A percentile compares a stretch with the other conserved stretches of the same genome.
These are phyloP conservation scores for Monilinia polystroma DNA, from an alignment of 2,329 filamentous ascomycete genomes.

Conservation along the genomic window DNA sequence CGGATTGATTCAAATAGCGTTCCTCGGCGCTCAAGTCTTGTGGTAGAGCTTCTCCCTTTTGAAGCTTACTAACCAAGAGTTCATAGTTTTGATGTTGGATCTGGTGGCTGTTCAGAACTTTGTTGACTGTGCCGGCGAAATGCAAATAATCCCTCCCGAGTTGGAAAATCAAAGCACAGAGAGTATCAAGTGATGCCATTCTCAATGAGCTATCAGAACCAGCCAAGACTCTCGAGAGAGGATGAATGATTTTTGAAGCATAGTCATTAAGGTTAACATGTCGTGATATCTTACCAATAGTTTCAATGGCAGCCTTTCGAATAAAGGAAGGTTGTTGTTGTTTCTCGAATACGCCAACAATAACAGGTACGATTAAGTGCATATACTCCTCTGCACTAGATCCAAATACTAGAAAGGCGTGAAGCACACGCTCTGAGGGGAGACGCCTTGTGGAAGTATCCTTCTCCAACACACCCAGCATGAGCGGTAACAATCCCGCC, in stretches of 20 bases:
- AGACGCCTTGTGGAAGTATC: conserved; percentile 73
- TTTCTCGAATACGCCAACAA: conserved; percentile 92
- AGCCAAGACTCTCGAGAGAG: conserved; percentile 77
- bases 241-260: conserved; percentile 93
- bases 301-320: conserved; percentile 88
- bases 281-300: conserved; percentile 87
- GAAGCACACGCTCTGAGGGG: conserved; percentile 85
- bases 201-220: conserved; percentile 71
- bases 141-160: conserved; percentile 93
- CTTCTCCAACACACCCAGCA: conserved; percentile 91
- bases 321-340: conserved; percentile 76
- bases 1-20: conserved; percentile 71
- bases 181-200: conserved; percentile 82
- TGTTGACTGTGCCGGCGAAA: conserved; percentile 91
- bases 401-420: conserved; percentile 94
- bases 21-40: conserved; percentile 90
- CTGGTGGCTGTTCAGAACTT: conserved; percentile 74
- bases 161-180: conserved; percentile 94
- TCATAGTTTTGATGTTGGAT: conserved; percentile 91
- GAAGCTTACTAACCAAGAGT: conserved; percentile 84
- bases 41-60: conserved; percentile 92
- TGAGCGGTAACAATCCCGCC: conserved; percentile 81
- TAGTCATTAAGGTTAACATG: conserved; percentile 98
- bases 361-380: conserved; percentile 95
- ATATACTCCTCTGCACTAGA: conserved; percentile 97